Conservation (phyloP, 352 stramenopile genomes). For the Phytopythium chamaehyphon region DNA sequence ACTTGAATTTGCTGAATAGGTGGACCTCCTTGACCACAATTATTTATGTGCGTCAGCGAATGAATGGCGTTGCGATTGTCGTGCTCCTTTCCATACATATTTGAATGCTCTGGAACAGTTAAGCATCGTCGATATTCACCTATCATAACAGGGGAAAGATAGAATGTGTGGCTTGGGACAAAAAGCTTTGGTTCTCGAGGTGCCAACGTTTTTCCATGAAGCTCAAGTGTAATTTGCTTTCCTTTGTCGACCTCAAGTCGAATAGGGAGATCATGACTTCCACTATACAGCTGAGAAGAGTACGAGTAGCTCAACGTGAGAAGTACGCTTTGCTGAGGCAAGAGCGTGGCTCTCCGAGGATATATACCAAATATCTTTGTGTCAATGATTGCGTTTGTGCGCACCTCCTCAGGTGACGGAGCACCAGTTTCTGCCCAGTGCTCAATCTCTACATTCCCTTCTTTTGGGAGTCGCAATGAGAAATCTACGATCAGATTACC, state of each 20-base stretch:
- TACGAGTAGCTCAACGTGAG: slow-evolving; percentile 72
- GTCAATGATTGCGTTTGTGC: slow-evolving; percentile 78
- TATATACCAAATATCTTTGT: slow-evolving; percentile 66
- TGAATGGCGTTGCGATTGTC: slow-evolving; percentile 4
- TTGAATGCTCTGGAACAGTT: background rate
- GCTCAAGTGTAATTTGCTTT: slow-evolving; percentile 83
- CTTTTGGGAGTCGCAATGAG: slow-evolving; percentile 86
- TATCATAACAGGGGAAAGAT: slow-evolving; percentile 70
- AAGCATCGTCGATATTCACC: slow-evolving; percentile 43
- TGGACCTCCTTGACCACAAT: slow-evolving; percentile 14
- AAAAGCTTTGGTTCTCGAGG: slow-evolving; percentile 65
- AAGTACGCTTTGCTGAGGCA: slow-evolving; percentile 57
- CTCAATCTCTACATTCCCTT: slow-evolving; percentile 91
- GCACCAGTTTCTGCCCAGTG: slow-evolving; percentile 90
- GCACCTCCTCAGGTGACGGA: slow-evolving; percentile 73
- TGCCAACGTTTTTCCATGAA: slow-evolving; percentile 79
- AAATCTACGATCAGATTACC: slow-evolving; percentile 84
- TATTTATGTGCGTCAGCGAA: background rate
- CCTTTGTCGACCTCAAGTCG: slow-evolving; percentile 87
- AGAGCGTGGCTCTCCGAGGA: slow-evolving; percentile 45
- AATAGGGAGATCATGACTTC: slow-evolving; percentile 83
- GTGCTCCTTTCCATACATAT: slow-evolving; percentile 2
- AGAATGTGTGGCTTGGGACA: slow-evolving; percentile 44
- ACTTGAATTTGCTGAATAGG: slow-evolving; percentile 71
- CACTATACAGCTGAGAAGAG: slow-evolving; percentile 65